Percentiles rank a stretch among this genome's conserved stretches.
These are phyloP conservation scores for Coemansia sp. DNA, from an alignment of 192 early-diverging fungal genomes.

Conservation along the genomic window DNA sequence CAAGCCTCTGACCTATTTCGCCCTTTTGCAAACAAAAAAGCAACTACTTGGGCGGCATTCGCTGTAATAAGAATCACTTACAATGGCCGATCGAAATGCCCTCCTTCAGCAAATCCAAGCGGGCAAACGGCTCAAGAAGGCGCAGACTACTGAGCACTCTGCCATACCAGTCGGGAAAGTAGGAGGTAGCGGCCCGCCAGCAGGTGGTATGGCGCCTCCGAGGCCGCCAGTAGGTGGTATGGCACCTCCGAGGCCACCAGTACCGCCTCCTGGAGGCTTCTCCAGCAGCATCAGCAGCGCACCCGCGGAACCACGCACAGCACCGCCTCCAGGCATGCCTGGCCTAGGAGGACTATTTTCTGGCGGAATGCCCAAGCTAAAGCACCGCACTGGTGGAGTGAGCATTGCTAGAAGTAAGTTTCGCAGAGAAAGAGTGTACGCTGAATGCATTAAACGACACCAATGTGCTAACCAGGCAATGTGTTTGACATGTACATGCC, in stretches of 20 bases:
- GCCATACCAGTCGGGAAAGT: conserved; percentile 45
- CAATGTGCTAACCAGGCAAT: neutral
- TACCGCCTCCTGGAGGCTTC: conserved; percentile 24
- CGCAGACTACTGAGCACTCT: conserved; percentile 75
- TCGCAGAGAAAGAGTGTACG: neutral
- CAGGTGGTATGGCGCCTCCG: conserved; percentile 36
- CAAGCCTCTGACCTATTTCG: neutral
- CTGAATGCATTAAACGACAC: neutral
- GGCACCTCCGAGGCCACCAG: conserved; percentile 37
- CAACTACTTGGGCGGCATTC: neutral
- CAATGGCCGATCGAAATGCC: conserved; percentile 58
- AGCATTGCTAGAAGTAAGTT: conserved; percentile 55
- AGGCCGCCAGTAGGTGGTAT: conserved; percentile 40
- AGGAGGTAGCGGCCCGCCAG: conserved; percentile 39
- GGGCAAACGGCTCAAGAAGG: conserved; percentile 68
- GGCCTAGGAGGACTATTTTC: conserved; percentile 67
- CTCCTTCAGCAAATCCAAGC: conserved; percentile 75
- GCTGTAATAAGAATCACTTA: neutral
- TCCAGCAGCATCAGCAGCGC: conserved; percentile 26
- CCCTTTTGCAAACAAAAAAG: neutral
- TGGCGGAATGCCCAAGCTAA: conserved; percentile 71
- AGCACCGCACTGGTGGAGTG: conserved; percentile 61
- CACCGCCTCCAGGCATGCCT: conserved; percentile 45
- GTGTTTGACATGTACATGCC: neutral
- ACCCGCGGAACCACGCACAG: conserved; percentile 13